Conservation (phyloP, 306 rosid genomes). For the Quercus cerris region DNA sequence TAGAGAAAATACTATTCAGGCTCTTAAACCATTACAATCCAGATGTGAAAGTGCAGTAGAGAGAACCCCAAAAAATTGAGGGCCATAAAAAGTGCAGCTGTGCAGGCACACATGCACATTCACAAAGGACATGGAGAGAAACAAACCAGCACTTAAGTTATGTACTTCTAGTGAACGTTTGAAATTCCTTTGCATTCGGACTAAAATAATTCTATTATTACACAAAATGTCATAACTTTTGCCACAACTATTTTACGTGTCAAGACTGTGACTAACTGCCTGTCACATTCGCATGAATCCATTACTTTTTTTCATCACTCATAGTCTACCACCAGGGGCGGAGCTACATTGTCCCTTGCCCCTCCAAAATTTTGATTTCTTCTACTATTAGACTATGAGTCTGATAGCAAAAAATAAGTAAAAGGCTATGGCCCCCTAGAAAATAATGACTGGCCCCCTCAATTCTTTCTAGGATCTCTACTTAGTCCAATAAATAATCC, state of each 20-base stretch:
- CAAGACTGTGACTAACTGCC: accelerated
- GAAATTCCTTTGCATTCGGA: neutral
- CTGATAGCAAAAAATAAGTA: too few relatives aligned
- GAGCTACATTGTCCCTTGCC: too few relatives aligned
- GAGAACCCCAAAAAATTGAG: neutral
- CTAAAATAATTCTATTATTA: too few relatives aligned
- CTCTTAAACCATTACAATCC: neutral
- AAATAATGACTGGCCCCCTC: too few relatives aligned
- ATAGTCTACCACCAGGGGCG: too few relatives aligned
- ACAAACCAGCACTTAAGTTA: neutral
- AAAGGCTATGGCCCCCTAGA: too few relatives aligned
- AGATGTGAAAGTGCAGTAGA: neutral
- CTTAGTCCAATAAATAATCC: too few relatives aligned
- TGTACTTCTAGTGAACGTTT: neutral
- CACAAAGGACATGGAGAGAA: neutral
- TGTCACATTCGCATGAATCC: accelerated
- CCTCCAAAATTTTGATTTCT: too few relatives aligned
- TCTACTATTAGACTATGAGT: too few relatives aligned
- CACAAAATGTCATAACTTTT: too few relatives aligned
- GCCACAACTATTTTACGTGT: too few relatives aligned
- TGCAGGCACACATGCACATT: neutral
- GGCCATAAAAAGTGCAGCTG: neutral
- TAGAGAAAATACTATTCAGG: neutral
- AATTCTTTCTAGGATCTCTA: too few relatives aligned
- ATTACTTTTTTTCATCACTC: accelerated